Conservation (phyloP, 2,329 filamentous ascomycete genomes). For the Sclerotinia nivalis region DNA sequence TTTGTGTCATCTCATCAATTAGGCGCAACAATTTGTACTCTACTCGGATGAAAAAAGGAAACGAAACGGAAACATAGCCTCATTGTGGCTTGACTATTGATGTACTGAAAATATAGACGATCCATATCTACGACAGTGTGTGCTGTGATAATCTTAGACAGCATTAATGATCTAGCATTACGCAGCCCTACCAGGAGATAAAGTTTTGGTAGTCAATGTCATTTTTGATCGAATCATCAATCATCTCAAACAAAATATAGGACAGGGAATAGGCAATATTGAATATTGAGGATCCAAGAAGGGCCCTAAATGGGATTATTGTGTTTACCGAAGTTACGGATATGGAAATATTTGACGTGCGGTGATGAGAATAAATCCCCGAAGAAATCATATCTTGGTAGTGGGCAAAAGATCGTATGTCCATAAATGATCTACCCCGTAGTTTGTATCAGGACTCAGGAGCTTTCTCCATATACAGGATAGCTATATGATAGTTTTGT, state of each 20-base stretch:
- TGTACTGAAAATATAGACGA: conserved; percentile 23
- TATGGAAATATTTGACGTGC: conserved; percentile 12
- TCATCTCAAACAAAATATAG: conserved; percentile 6
- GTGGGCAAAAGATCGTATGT: not conserved
- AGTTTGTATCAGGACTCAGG: not conserved
- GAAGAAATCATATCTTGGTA: not conserved
- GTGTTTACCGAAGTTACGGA: conserved; percentile 5
- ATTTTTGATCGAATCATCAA: conserved; percentile 1
- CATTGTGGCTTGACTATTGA: conserved; percentile 33
- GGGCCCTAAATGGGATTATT: conserved; percentile 17
- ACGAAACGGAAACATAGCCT: conserved; percentile 30
- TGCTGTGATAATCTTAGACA: not conserved
- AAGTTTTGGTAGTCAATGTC: not conserved
- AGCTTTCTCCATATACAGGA: not conserved
- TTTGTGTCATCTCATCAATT: conserved; percentile 30
- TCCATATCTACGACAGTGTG: not conserved
- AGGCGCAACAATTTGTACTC: conserved; percentile 18
- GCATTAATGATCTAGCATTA: conserved; percentile 9
- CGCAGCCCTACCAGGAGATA: conserved; percentile 13
- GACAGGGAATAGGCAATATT: conserved; percentile 19
- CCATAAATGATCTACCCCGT: not conserved
- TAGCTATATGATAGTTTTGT: not conserved
- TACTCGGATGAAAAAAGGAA: not conserved
- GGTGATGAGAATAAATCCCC: not conserved
- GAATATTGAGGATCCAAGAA: conserved; percentile 9